Evolutionary conservation across 2,329 filamentous ascomycete species (phyloP), one percentile per base, ranked within the genome.

Genomic region (Didymella pinodella): DNA sequence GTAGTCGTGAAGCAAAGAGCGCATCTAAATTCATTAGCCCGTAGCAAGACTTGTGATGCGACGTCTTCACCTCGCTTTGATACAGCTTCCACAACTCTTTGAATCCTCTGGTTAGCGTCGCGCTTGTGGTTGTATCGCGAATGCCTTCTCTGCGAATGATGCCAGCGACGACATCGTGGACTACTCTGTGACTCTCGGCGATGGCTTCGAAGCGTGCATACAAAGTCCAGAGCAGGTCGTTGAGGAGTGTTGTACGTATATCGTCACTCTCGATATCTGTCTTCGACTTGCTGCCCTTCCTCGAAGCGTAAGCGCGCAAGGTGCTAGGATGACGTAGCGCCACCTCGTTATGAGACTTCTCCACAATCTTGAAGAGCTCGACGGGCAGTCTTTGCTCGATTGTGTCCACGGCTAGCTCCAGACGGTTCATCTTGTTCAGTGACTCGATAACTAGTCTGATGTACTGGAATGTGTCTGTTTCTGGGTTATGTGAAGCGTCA

Each of bases 201-300:
- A 99, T 98, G 7, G 95, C 92, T 76, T 98, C 95, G 64, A 99
- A 98, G 69, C 97, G 97, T 43, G 93, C 93, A 75, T 96, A 99
- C 0, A 99, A 78, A 0, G 92, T 94, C 87, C 90, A 96, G 2
- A 99, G 81, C 45, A 98, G 85, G 71, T 99, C 95, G 65, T 95
- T 91, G 48, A 99, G 89, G 28, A 97, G 91, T 68, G 92, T 90
- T 14, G 90, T 89, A 18, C 91, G 86, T 79, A 93, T 88, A 65
- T 91, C 88, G 18, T 90, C 74, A 46, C 67, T 92, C 66, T 92
- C 86, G 31, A 90, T 85, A 25, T 68, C 68, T 7, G 67, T 54
- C 83, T 86, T 55, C 85, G 88, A 67, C 90, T 88, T 65, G 88
- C 85, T 60, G 86, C 56, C 87, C 79, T 43, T 86, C 81, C 78